Evolutionary conservation across 208 protist genomes (phyloP).

Genomic region (Trichomonas vaginalis): DNA sequence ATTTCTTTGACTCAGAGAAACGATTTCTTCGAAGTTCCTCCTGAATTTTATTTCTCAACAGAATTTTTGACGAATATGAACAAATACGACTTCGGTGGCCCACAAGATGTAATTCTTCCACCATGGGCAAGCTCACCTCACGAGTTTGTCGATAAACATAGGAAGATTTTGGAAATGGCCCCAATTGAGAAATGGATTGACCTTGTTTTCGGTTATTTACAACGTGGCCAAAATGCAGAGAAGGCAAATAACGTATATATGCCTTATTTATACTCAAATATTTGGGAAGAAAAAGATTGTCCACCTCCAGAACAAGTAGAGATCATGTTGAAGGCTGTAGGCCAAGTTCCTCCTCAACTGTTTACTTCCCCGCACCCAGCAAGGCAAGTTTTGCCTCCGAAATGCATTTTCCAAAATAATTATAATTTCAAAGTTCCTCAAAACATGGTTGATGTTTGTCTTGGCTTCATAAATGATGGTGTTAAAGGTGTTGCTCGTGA

Average conservation of each 20-base stretch:
- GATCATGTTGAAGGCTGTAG: neutral
- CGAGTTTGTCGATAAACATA: neutral
- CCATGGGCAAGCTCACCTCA: conserved; percentile 22
- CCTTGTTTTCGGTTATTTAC: neutral
- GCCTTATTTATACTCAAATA: neutral
- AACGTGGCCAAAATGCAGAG: neutral
- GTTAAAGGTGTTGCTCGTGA: neutral
- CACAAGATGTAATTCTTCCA: conserved; percentile 30
- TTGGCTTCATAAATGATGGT: neutral
- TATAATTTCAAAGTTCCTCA: neutral
- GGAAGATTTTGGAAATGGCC: conserved; percentile 57
- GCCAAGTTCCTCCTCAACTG: neutral
- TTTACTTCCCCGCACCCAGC: neutral
- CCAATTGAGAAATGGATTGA: conserved; percentile 42
- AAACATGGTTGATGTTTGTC: neutral
- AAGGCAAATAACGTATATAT: neutral
- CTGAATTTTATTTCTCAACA: conserved; percentile 50
- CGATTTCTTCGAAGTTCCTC: conserved; percentile 34
- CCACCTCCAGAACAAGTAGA: neutral
- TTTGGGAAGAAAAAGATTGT: neutral
- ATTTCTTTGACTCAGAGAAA: neutral
- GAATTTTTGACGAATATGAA: conserved; percentile 42
- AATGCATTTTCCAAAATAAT: neutral
- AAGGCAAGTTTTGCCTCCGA: neutral
- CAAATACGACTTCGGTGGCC: conserved; percentile 34